Evolutionary conservation across 768 basidiomycete genomes (phyloP), one percentile per base, ranked within the genome.

Genomic region (Suillus discolor): DNA sequence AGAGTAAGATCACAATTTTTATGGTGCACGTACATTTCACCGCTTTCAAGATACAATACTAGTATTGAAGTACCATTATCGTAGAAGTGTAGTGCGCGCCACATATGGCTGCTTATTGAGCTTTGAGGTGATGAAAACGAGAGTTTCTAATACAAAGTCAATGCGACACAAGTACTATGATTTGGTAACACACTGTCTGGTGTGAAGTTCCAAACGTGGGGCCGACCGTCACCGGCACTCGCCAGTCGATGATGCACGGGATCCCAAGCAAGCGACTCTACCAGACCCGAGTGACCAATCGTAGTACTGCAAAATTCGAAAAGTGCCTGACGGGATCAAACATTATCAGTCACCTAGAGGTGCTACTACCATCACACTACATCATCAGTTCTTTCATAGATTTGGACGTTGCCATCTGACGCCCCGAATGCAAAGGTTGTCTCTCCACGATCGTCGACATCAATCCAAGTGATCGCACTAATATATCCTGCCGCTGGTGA

Each of bases 41-140:
- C 34, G 6, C 47, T 51, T 51, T 63, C 62, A 20, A 63, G 62
- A 38, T 36, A 63, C 4, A 12, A 54, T 49, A 63, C 36, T 18
- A 63, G 13, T 49, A 63, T 8, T 20, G 31, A 49, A 39, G 62
- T 28, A 25, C 62, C 49, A 39, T 63, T 41, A 12, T 63, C n/a
- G 6, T 39, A 51, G 39, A 63, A 63, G 39, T 63, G 45, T 49
- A 63, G 34, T 47, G 39, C n/a, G 16, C 2, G 49, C 51, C 31
- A 63, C 23, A 8, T 63, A 55, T 9, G 36, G 49, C 31, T 57
- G 62, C 45, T 63, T 63, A 4, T 36, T 11, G 23, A 25, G 47
- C 47, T 49, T 23, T 12, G 47, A 49, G 47, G 47, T 51, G 49
- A 51, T 51, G 3, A 23, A 25, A 25, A 15, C 6, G 3, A 51